phyloP scores from a whole-genome alignment of 257 asterid species.

The Salvia hispanica region DNA sequence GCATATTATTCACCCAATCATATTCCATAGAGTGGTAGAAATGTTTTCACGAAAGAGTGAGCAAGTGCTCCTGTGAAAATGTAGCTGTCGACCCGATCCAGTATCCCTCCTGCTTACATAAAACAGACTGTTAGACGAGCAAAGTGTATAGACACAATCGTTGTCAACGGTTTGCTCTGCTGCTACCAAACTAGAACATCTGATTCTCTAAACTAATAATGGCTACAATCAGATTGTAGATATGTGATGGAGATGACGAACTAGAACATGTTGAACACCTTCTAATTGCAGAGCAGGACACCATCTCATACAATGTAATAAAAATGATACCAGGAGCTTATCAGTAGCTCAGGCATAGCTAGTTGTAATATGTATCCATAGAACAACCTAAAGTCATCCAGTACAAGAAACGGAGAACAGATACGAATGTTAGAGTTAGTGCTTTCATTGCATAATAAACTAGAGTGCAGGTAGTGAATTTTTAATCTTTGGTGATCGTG shows the following conservation, averaged over 20 bases:
- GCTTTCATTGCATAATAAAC: neutral
- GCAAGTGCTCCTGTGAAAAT: conserved; percentile 90
- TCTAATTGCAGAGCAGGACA: neutral
- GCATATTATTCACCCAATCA: conserved; percentile 32
- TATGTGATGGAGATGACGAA: neutral
- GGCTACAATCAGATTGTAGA: too few species aligned
- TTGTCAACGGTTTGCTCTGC: too few species aligned
- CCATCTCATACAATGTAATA: neutral
- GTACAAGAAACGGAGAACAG: conserved; percentile 6
- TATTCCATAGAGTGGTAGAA: conserved; percentile 77
- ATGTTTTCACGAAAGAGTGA: conserved; percentile 79
- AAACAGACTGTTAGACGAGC: neutral
- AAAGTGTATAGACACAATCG: too few species aligned
- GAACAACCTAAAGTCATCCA: neutral
- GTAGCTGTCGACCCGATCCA: conserved; percentile 94
- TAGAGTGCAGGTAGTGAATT: neutral
- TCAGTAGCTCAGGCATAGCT: neutral
- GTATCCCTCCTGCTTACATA: conserved; percentile 74
- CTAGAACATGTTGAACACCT: neutral
- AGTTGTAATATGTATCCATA: neutral
- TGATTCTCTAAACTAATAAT: too few species aligned
- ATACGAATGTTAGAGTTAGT: neutral
- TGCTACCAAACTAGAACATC: too few species aligned
- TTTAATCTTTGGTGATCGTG: neutral
- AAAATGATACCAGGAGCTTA: neutral